phyloP scores from a whole-genome alignment of 2,329 filamentous ascomycete species.

The Phoma herbarum region DNA sequence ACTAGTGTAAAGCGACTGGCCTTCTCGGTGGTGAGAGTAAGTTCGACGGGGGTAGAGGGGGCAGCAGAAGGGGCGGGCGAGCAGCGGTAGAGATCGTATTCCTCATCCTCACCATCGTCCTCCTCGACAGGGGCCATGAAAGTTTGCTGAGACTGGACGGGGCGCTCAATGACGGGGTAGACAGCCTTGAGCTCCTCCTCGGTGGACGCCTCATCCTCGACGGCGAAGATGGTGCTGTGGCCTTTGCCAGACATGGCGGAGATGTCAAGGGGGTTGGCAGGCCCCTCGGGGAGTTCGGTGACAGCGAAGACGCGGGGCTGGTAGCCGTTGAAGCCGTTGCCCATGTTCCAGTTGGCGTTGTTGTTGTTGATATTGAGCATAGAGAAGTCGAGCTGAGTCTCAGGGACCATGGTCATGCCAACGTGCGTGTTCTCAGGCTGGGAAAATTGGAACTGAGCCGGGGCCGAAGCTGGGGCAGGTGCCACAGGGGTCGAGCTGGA shows the following conservation, averaged over 20 bases:
- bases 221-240: conserved; percentile 44
- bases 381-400: conserved; percentile 78
- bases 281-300: conserved; percentile 72
- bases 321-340: conserved; percentile 59
- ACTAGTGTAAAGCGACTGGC: conserved; percentile 70
- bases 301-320: conserved; percentile 77
- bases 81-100: conserved; percentile 68
- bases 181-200: conserved; percentile 62
- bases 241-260: conserved; percentile 76
- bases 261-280: conserved; percentile 65
- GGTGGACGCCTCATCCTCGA: conserved; percentile 52
- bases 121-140: conserved; percentile 28
- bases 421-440: conserved; percentile 68
- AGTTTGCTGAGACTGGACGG: conserved; percentile 37
- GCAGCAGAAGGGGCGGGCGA: conserved; percentile 42
- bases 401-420: conserved; percentile 83
- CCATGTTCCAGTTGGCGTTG: conserved; percentile 57
- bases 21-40: conserved; percentile 68
- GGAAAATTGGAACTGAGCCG: conserved; percentile 61
- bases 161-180: conserved; percentile 58
- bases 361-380: conserved; percentile 68
- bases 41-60: conserved; percentile 40
- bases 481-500: conserved; percentile 42
- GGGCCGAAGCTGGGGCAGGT: conserved; percentile 55
- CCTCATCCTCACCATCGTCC: conserved; percentile 64